These are phyloP conservation scores for Tulasnella calospora DNA, from an alignment of 768 basidiomycete species.

Conservation along the genomic window DNA sequence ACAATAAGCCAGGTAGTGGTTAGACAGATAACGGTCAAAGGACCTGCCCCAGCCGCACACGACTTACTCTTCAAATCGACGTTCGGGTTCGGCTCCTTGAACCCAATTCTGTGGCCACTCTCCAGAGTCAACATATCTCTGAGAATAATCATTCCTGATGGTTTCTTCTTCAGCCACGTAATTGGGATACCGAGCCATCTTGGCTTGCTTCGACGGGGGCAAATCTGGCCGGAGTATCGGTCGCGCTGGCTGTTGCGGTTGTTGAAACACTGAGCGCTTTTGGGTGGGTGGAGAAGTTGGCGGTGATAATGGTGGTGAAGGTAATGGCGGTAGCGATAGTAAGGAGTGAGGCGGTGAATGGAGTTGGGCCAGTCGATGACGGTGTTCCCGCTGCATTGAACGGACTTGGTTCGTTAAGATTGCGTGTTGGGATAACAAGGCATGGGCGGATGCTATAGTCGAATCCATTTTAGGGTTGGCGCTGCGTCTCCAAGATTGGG, in stretches of 20 bases:
- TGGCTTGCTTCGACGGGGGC: constrained; percentile 68
- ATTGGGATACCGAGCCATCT: constrained; percentile 64
- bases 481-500: not conserved
- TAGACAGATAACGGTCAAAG: not conserved
- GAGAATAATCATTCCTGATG: constrained; percentile 90
- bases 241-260: not conserved
- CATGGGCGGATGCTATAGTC: constrained; percentile 15
- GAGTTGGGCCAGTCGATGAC: constrained; percentile 7
- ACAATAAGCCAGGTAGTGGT: not conserved
- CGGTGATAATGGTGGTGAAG: constrained; percentile 16
- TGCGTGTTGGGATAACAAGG: constrained; percentile 20
- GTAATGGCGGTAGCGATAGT: constrained; percentile 11
- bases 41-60: not conserved
- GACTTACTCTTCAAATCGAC: constrained; percentile 88
- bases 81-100: constrained; percentile 79
- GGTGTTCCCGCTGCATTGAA: constrained; percentile 21
- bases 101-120: constrained; percentile 95
- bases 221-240: constrained; percentile 39
- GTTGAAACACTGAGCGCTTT: not conserved
- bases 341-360: constrained; percentile 16
- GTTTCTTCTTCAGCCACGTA: constrained; percentile 94
- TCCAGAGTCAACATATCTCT: constrained; percentile 83
- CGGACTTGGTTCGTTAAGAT: constrained; percentile 10
- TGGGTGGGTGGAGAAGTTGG: constrained; percentile 7
- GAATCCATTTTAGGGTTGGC: not conserved